These are phyloP conservation scores for Pleurotus platypus DNA, from an alignment of 768 basidiomycete genomes.

Conservation along the genomic window DNA sequence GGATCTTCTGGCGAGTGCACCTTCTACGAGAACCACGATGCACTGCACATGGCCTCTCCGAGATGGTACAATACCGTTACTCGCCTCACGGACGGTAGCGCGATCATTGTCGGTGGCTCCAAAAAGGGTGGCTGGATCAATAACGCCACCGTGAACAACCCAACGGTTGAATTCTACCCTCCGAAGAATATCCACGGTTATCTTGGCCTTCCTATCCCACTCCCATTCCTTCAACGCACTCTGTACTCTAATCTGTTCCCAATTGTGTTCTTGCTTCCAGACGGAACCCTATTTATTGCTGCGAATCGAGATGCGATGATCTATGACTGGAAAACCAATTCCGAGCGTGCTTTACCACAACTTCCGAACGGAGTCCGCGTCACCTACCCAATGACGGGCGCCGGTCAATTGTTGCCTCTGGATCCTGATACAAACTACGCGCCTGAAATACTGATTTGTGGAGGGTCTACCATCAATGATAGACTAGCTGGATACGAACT, in stretches of 20 bases:
- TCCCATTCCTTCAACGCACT: conserved; percentile 65
- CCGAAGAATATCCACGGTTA: conserved; percentile 69
- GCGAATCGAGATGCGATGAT: conserved; percentile 79
- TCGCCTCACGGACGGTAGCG: conserved; percentile 73
- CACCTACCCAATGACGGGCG: conserved; percentile 81
- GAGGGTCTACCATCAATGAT: conserved; percentile 69
- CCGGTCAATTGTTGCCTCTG: conserved; percentile 70
- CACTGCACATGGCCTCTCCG: conserved; percentile 69
- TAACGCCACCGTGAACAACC: conserved; percentile 76
- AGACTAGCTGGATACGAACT: conserved; percentile 54
- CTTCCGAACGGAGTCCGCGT: conserved; percentile 79
- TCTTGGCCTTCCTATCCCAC: conserved; percentile 61
- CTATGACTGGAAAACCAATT: conserved; percentile 69
- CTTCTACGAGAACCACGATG: conserved; percentile 61
- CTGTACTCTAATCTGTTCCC: conserved; percentile 84
- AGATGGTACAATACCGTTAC: conserved; percentile 80
- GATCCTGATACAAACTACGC: conserved; percentile 57
- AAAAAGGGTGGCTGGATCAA: conserved; percentile 86
- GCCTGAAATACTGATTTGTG: conserved; percentile 73
- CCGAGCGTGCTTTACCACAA: conserved; percentile 56
- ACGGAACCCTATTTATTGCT: conserved; percentile 69
- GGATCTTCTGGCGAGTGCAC: conserved; percentile 45
- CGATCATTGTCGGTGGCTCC: conserved; percentile 80
- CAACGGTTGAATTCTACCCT: conserved; percentile 79
- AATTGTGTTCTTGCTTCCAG: conserved; percentile 67